A percentile compares a stretch with the other conserved stretches of the same genome.
Conservation (phyloP, 2,329 filamentous ascomycete genomes). For the Pseudogymnoascus sp. region DNA sequence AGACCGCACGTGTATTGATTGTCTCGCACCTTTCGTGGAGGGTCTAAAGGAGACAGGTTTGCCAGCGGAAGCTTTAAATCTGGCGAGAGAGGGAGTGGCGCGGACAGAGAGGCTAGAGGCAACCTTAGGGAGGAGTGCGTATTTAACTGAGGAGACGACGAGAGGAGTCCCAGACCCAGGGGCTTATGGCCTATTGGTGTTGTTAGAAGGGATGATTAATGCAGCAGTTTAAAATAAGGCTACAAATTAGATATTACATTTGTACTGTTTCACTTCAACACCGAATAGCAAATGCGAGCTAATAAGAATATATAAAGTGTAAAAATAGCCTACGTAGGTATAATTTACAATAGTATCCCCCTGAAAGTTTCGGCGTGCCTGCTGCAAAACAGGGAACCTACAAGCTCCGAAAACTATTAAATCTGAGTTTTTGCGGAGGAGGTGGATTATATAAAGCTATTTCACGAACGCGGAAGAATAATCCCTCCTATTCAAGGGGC, state of each 20-base stretch:
- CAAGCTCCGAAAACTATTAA: too few relatives aligned
- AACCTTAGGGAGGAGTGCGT: conserved; percentile 46
- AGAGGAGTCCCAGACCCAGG: conserved; percentile 48
- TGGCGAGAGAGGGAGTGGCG: conserved; percentile 41
- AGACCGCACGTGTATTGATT: conserved; percentile 29
- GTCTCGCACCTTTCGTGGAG: conserved; percentile 28
- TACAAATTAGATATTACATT: neutral
- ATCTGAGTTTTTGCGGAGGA: too few relatives aligned
- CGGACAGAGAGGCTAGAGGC: conserved; percentile 48
- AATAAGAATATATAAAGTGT: too few relatives aligned
- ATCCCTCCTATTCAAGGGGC: too few relatives aligned
- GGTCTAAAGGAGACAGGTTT: conserved; percentile 32
- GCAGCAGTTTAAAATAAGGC: neutral
- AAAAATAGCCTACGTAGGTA: too few relatives aligned
- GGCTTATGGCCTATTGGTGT: conserved; percentile 41
- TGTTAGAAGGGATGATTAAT: conserved; percentile 19
- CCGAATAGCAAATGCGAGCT: too few relatives aligned
- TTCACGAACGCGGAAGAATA: too few relatives aligned
- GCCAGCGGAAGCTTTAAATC: conserved; percentile 38
- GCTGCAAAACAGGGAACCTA: too few relatives aligned
- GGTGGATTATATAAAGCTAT: too few relatives aligned
- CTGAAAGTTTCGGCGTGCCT: too few relatives aligned
- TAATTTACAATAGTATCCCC: too few relatives aligned
- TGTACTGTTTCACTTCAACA: neutral
- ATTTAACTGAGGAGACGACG: conserved; percentile 42